Conservation (phyloP, 1,284 basidiomycete species). For the Inonotus hispidus region DNA sequence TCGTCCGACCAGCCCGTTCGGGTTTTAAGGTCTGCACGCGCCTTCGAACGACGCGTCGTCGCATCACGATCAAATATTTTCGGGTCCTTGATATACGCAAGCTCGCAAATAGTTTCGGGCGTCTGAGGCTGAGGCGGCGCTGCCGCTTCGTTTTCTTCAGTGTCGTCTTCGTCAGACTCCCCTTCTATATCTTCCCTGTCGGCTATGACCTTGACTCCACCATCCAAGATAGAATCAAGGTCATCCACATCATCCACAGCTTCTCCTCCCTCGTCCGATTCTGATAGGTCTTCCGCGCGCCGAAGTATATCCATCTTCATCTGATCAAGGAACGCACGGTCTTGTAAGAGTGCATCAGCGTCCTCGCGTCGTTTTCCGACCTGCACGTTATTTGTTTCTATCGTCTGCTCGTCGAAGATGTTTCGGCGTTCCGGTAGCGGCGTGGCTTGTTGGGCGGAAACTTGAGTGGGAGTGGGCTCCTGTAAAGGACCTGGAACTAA, state of each 20-base stretch:
- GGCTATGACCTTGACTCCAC: conserved; percentile 37
- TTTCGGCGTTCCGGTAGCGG: conserved; percentile 51
- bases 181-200: conserved; percentile 65
- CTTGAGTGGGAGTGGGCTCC: background rate
- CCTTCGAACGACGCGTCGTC: conserved; percentile 61
- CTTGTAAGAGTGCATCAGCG: conserved; percentile 27
- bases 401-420: conserved; percentile 62
- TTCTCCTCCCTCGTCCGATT: conserved; percentile 53
- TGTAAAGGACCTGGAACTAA: conserved; percentile 4
- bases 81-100: conserved; percentile 70
- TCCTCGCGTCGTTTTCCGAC: conserved; percentile 58
- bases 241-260: conserved; percentile 49
- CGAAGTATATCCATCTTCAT: conserved; percentile 81
- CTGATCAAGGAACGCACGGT: conserved; percentile 61
- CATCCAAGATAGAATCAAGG: conserved; percentile 27
- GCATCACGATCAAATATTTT: conserved; percentile 74
- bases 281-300: conserved; percentile 61
- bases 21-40: conserved; percentile 55
- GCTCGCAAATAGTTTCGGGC: conserved; percentile 62
- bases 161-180: conserved; percentile 40
- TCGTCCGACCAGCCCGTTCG: conserved; percentile 71
- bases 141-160: conserved; percentile 20
- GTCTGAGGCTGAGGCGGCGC: background rate
- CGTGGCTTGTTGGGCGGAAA: conserved; percentile 15
- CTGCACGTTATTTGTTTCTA: conserved; percentile 57